These are phyloP conservation scores for Elsinoe batatas DNA, from an alignment of 2,329 filamentous ascomycete genomes.

Conservation along the genomic window DNA sequence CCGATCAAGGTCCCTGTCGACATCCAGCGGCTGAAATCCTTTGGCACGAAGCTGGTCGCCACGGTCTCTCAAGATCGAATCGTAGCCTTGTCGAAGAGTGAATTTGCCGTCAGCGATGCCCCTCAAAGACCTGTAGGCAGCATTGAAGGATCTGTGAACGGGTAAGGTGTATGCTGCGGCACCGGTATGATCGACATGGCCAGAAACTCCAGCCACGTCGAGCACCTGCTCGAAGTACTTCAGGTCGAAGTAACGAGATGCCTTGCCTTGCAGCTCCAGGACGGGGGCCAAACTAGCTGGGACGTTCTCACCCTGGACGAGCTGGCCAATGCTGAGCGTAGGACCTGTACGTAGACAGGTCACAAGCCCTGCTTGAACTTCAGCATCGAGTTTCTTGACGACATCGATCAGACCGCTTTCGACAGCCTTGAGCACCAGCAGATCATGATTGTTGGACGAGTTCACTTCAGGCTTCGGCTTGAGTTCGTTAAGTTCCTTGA, in stretches of 20 bases:
- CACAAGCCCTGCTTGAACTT: not conserved
- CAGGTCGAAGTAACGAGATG: not conserved
- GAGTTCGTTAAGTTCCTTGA: not conserved
- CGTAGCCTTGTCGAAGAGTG: not conserved
- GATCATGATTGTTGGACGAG: not conserved
- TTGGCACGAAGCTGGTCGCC: not conserved
- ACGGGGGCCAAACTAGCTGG: not conserved
- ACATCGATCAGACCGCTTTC: not conserved
- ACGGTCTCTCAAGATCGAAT: not conserved
- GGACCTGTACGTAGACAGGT: not conserved
- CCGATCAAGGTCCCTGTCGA: not conserved
- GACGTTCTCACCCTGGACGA: conserved; percentile 6
- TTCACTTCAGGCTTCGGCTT: not conserved
- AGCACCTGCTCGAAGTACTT: conserved; percentile 1
- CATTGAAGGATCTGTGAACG: not conserved
- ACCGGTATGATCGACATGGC: not conserved
- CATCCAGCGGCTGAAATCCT: not conserved
- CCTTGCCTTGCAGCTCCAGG: not conserved
- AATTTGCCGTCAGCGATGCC: not conserved
- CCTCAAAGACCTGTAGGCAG: not conserved
- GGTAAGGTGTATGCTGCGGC: not conserved
- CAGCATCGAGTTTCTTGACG: not conserved
- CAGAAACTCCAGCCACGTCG: not conserved
- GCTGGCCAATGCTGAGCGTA: conserved; percentile 1
- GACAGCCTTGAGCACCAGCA: not conserved